These are phyloP conservation scores for Gilbertella persicaria DNA, from an alignment of 371 early-diverging fungal genomes.

Conservation along the genomic window DNA sequence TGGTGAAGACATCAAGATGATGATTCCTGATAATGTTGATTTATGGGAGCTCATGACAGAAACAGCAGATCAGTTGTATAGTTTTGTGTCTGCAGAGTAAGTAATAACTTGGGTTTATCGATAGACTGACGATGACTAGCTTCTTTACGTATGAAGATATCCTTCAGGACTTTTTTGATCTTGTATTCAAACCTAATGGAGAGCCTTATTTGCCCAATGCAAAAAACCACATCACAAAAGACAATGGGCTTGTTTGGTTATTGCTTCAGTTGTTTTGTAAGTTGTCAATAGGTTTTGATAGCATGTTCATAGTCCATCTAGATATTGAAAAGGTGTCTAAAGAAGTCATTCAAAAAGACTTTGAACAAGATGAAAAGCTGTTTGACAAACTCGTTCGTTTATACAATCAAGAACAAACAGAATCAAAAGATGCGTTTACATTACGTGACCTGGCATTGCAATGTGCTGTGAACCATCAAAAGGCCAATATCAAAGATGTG, in stretches of 20 bases:
- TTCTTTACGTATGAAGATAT: conserved; percentile 69
- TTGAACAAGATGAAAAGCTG: conserved; percentile 71
- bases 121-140: conserved; percentile 19
- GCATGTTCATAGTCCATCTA: conserved; percentile 14
- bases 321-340: conserved; percentile 64
- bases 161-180: conserved; percentile 61
- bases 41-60: conserved; percentile 79
- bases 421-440: conserved; percentile 74
- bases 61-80: conserved; percentile 78
- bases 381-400: conserved; percentile 69
- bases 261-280: conserved; percentile 73
- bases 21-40: conserved; percentile 67
- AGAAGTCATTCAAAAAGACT: conserved; percentile 61
- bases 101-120: too few species aligned
- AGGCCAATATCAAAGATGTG: conserved; percentile 64
- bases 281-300: conserved; percentile 7
- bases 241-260: conserved; percentile 77
- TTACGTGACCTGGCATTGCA: conserved; percentile 77
- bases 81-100: conserved; percentile 70
- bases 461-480: conserved; percentile 71
- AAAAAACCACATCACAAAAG: conserved; percentile 56
- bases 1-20: conserved; percentile 57
- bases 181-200: conserved; percentile 59
- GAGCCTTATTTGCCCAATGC: conserved; percentile 43
- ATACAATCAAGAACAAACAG: conserved; percentile 76